Percentiles rank a stretch among this genome's conserved stretches.
These are phyloP conservation scores for Teratosphaeriaceae sp. DNA, from an alignment of 2,329 filamentous ascomycete species.

Conservation along the genomic window DNA sequence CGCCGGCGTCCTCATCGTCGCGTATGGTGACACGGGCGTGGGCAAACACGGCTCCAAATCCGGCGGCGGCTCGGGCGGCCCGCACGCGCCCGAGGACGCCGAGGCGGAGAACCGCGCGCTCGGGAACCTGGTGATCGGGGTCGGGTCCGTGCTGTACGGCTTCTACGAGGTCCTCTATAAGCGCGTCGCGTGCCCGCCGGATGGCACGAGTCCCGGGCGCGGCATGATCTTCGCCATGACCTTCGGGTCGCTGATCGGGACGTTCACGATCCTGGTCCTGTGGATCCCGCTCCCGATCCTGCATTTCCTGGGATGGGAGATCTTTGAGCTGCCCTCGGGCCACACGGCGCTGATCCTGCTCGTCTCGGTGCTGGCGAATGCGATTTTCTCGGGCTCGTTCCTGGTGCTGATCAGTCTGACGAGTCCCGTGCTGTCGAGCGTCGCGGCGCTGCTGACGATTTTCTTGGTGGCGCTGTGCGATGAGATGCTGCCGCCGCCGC, in stretches of 20 bases:
- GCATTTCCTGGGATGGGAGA: slow-evolving; percentile 71
- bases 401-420: slow-evolving; percentile 89
- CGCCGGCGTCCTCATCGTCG: slow-evolving; percentile 84
- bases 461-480: slow-evolving; percentile 93
- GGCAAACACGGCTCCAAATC: slow-evolving; percentile 50
- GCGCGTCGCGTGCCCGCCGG: slow-evolving; percentile 83
- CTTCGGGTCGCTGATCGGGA: slow-evolving; percentile 79
- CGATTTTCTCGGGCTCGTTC: slow-evolving; percentile 87
- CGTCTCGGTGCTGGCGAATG: slow-evolving; percentile 79
- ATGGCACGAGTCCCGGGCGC: slow-evolving; percentile 75
- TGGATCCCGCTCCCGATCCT: slow-evolving; percentile 89
- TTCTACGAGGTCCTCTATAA: slow-evolving; percentile 98
- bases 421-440: slow-evolving; percentile 75
- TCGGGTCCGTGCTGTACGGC: slow-evolving; percentile 87
- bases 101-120: slow-evolving; percentile 62
- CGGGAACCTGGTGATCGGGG: slow-evolving; percentile 86
- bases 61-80: slow-evolving; percentile 46
- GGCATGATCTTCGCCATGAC: slow-evolving; percentile 94
- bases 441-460: slow-evolving; percentile 90
- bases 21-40: slow-evolving; percentile 67
- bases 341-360: slow-evolving; percentile 72
- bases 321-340: slow-evolving; percentile 73
- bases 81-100: slow-evolving; percentile 38
- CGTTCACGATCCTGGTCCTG: slow-evolving; percentile 77
- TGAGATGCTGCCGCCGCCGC: slow-evolving; percentile 64